Percentiles rank a stretch among this genome's conserved stretches.
These are phyloP conservation scores for Calendula officinalis DNA, from an alignment of 129 eudicot genomes.

Conservation along the genomic window DNA sequence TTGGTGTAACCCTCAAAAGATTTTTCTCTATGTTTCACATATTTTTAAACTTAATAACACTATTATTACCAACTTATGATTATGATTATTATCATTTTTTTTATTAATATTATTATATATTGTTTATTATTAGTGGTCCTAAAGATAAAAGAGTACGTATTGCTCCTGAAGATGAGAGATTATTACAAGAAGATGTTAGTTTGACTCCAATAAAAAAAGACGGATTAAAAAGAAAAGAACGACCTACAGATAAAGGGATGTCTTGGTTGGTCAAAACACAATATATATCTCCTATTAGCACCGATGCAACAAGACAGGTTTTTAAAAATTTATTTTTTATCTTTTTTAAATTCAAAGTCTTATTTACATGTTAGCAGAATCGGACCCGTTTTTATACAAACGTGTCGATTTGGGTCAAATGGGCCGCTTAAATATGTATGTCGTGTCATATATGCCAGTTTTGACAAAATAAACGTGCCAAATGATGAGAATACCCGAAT, in stretches of 20 bases:
- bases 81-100: no score
- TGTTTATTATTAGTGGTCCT: conserved; percentile 49
- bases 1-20: no score
- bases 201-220: conserved; percentile 73
- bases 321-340: neutral
- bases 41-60: no score
- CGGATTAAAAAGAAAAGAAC: conserved; percentile 77
- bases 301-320: conserved; percentile 85
- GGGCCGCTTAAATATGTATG: conserved; percentile 1
- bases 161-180: conserved; percentile 83
- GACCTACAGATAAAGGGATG: conserved; percentile 91
- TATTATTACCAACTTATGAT: no score
- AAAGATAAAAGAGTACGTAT: conserved; percentile 48
- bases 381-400: conserved; percentile 5
- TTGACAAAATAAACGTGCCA: no score
- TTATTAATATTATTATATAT: no score
- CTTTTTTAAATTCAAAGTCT: neutral
- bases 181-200: conserved; percentile 73
- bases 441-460: no score
- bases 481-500: no score
- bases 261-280: conserved; percentile 98
- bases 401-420: neutral
- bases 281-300: conserved; percentile 87
- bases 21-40: no score
- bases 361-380: conserved; percentile 5